Evolutionary conservation across 352 stramenopile genomes (phyloP).

Genomic region (Chrysophaeum taylorii): DNA sequence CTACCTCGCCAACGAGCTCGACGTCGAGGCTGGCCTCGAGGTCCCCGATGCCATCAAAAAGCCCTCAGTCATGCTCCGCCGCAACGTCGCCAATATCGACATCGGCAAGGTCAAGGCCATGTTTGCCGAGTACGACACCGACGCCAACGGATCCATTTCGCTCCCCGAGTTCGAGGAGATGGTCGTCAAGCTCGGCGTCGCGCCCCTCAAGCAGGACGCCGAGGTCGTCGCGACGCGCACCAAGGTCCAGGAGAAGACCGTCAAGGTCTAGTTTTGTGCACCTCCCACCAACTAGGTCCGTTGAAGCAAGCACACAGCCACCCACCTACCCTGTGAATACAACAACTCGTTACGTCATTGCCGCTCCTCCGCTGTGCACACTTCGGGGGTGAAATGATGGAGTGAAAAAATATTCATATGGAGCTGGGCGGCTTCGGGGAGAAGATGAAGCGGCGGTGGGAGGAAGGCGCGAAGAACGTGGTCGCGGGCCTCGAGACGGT

Average conservation of each 20-base stretch:
- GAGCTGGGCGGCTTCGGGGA: no score
- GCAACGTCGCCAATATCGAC: slow-evolving; percentile 48
- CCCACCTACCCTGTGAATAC: no score
- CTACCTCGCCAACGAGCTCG: slow-evolving; percentile 44
- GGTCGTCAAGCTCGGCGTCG: slow-evolving; percentile 63
- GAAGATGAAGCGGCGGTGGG: no score
- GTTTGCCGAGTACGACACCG: slow-evolving; percentile 61
- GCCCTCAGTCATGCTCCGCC: slow-evolving; percentile 25
- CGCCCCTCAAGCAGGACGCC: slow-evolving; percentile 37
- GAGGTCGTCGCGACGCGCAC: not conserved
- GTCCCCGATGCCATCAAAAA: slow-evolving; percentile 39
- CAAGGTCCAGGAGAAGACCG: slow-evolving; percentile 5
- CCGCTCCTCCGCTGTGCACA: no score
- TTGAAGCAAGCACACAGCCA: no score
- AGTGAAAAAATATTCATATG: no score
- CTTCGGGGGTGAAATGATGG: no score
- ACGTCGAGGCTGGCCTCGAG: slow-evolving; percentile 36
- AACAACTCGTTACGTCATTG: no score
- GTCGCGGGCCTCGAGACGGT: no score
- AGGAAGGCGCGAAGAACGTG: no score
- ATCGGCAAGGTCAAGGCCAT: slow-evolving; percentile 48
- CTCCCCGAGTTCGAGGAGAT: slow-evolving; percentile 60
- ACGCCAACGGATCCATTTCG: slow-evolving; percentile 58
- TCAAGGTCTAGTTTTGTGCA: no score
- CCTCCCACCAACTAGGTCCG: no score